These are phyloP conservation scores for Volvariella surrecta DNA, from an alignment of 1,284 basidiomycete species.

Conservation along the genomic window DNA sequence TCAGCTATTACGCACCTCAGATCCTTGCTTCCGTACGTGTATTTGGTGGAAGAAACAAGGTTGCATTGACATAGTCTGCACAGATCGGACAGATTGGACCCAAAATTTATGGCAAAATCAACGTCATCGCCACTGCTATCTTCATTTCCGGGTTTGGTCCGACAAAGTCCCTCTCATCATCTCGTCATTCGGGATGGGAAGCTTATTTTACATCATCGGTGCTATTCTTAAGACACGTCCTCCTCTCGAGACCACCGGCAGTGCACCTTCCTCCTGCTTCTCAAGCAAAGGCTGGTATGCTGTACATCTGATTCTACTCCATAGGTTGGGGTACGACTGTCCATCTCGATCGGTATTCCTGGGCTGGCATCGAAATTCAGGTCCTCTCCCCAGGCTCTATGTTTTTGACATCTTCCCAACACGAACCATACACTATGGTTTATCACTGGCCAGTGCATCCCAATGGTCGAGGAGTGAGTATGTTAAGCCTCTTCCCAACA, in stretches of 20 bases:
- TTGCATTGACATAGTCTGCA: too few relatives aligned
- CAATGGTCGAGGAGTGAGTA: constrained; percentile 75
- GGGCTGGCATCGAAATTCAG: constrained; percentile 12
- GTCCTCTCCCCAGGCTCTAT: constrained; percentile 61
- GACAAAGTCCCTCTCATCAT: constrained; percentile 60
- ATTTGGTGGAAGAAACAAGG: too few relatives aligned
- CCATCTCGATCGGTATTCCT: background rate
- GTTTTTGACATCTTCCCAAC: constrained; percentile 81
- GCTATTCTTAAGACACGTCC: constrained; percentile 70
- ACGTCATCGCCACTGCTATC: constrained; percentile 59
- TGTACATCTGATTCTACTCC: constrained; percentile 71
- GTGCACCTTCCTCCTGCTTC: constrained; percentile 42
- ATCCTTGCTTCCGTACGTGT: constrained; percentile 47
- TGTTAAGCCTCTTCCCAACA: background rate
- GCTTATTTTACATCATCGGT: constrained; percentile 70
- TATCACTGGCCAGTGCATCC: constrained; percentile 59
- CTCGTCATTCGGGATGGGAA: constrained; percentile 76
- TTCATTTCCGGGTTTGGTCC: constrained; percentile 48
- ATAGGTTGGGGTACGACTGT: constrained; percentile 46
- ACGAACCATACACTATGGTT: constrained; percentile 69
- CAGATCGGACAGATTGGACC: constrained; percentile 54
- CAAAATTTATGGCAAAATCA: constrained; percentile 69
- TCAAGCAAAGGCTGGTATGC: constrained; percentile 66
- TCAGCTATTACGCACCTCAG: constrained; percentile 69
- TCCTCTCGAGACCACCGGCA: constrained; percentile 25